Evolutionary conservation across 352 stramenopile genomes (phyloP).

Genomic region (Globisporangium parvum): DNA sequence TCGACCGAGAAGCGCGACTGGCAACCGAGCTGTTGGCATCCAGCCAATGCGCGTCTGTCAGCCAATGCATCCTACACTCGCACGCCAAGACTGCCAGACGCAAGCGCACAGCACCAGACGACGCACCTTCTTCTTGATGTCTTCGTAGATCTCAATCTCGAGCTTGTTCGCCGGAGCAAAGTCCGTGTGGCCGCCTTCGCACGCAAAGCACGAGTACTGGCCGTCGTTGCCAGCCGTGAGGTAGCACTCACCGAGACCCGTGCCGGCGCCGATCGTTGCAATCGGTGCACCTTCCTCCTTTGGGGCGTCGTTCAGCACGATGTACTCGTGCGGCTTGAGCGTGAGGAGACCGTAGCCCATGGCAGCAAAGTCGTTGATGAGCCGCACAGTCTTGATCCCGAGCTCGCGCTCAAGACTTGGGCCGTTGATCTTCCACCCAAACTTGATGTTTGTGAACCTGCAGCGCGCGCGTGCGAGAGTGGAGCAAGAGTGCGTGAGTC

Average conservation of each 20-base stretch:
- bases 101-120: background rate
- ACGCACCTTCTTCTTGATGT: conserved; percentile 50
- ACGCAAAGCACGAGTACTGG: conserved; percentile 90
- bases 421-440: conserved; percentile 88
- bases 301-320: conserved; percentile 79
- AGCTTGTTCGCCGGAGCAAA: conserved; percentile 89
- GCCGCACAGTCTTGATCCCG: conserved; percentile 81
- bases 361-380: conserved; percentile 97
- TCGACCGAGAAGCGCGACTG: conserved; percentile 92
- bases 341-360: conserved; percentile 97
- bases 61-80: background rate
- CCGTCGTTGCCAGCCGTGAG: conserved; percentile 84
- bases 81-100: too few species aligned
- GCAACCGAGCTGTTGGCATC: conserved; percentile 59
- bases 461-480: too few species aligned
- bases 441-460: conserved; percentile 93
- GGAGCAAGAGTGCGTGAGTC: background rate
- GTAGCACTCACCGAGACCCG: conserved; percentile 95
- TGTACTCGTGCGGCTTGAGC: conserved; percentile 90
- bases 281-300: conserved; percentile 84
- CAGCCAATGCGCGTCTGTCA: background rate
- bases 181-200: conserved; percentile 94
- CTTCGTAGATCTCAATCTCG: conserved; percentile 85
- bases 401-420: conserved; percentile 69
- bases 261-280: conserved; percentile 94